Evolutionary conservation across 2,329 filamentous ascomycete genomes (phyloP), one percentile per base, ranked within the genome.

Genomic region (Penicillium verrucosum): DNA sequence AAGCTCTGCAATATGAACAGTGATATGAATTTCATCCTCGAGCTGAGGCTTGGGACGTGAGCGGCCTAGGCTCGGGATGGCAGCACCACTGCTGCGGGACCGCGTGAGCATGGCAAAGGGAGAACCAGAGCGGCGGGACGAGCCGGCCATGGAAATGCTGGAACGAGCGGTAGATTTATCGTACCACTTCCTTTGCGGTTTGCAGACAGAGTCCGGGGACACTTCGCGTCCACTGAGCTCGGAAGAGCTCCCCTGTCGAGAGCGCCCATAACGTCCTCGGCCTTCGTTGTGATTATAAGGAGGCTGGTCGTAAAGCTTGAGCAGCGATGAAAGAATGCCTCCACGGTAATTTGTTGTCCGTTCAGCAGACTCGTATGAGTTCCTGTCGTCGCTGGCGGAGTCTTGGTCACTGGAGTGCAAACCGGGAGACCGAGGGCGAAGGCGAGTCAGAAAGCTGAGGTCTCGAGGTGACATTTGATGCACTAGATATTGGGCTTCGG

Each of bases 251-350:
- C 66, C 67, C 45, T 68, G 64, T 29, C 70, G 69, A 34, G 68
- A 68, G 47, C 66, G 65, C 40, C 62, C 65, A 68, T 68, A 63
- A 6, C 63, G 66, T 43, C 67, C 66, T 18, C 65, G 65, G 11
- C 60, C 52, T 14, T 54, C 52, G 37, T 52, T 37, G 42, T 53
- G 52, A 30, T 79, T 36, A 29, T 45, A 18, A 25, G 14, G 34
- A n/a, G 48, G 77, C 58, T 83, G 77, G 57, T 85, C 81, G 66
- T 90, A 87, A 10, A 92, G 79, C 70, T 87, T 89, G 48, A 94
- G 77, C 0, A 95, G 77, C 0, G 86, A 87, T 2, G 87, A 86
- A 1, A 95, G 77, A 45, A 93, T 84, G 30, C 90, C 89, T 30
- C 86, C 87, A 48, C 86, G 84, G 70, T 90, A 92, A 60, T 87